Percentiles rank a stretch among this genome's conserved stretches.
phyloP scores from a whole-genome alignment of 306 rosid species.

The Aeschynomene evenia region DNA sequence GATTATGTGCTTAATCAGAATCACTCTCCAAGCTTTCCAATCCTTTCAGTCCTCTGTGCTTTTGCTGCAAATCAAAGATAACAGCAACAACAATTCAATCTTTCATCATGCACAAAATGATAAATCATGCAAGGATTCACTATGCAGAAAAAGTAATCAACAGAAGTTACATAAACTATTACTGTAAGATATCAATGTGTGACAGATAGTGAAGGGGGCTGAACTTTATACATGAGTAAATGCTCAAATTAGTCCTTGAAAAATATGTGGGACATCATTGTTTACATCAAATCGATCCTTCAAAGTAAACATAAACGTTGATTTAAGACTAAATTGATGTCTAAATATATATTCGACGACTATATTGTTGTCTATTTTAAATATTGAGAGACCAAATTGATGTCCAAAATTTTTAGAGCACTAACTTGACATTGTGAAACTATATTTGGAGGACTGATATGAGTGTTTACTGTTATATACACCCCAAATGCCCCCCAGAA shows the following conservation, averaged over 20 bases:
- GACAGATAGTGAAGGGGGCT: neutral
- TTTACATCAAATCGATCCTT: neutral
- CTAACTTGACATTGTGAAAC: neutral
- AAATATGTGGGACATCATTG: too few relatives aligned
- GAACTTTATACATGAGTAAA: neutral
- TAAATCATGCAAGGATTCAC: conserved; percentile 3
- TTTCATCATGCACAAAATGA: neutral
- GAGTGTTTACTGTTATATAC: neutral
- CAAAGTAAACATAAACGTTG: neutral
- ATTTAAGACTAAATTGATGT: neutral
- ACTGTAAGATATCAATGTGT: neutral
- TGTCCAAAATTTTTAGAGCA: neutral
- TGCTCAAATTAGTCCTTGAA: neutral
- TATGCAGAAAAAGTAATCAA: neutral
- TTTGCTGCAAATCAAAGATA: conserved; percentile 54
- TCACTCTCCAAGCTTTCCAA: conserved; percentile 48
- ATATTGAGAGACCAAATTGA: neutral
- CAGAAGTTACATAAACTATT: neutral
- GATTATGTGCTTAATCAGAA: conserved; percentile 35
- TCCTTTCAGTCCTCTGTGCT: conserved; percentile 70
- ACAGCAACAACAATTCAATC: conserved; percentile 16
- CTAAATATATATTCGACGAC: too few relatives aligned
- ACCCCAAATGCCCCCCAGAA: neutral
- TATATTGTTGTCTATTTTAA: neutral
- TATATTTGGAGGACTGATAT: neutral